Conservation (phyloP, 1,284 basidiomycete species). For the Inonotus obliquus region DNA sequence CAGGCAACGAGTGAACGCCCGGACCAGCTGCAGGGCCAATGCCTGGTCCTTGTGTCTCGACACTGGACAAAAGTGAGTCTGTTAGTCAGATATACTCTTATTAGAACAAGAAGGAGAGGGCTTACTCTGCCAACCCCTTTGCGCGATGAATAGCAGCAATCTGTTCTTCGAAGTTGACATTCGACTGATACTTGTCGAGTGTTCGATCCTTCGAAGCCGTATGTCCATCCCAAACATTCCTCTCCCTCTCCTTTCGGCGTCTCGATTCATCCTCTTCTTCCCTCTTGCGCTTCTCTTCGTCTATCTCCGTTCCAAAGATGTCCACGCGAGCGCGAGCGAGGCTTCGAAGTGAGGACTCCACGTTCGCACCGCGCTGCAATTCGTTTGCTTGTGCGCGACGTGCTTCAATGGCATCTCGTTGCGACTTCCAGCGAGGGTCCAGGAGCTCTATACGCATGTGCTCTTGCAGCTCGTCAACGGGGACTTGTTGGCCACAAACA, state of each 20-base stretch:
- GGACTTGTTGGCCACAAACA: constrained; percentile 91
- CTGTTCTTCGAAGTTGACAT: constrained; percentile 91
- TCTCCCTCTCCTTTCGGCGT: constrained; percentile 79
- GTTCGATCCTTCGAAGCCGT: constrained; percentile 86
- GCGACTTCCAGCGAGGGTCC: constrained; percentile 96
- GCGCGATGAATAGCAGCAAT: constrained; percentile 90
- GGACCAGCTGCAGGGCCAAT: constrained; percentile 76
- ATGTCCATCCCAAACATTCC: constrained; percentile 94
- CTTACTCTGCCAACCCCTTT: constrained; percentile 77
- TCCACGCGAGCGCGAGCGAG: constrained; percentile 90
- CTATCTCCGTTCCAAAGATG: constrained; percentile 88
- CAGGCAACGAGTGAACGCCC: constrained; percentile 49
- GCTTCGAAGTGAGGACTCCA: constrained; percentile 86
- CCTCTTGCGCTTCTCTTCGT: constrained; percentile 80
- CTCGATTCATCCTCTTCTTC: constrained; percentile 83
- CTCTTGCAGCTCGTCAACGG: constrained; percentile 92
- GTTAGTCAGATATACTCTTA: constrained; percentile 18
- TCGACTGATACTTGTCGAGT: constrained; percentile 84
- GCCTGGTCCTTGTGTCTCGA: constrained; percentile 74
- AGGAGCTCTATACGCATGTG: constrained; percentile 98
- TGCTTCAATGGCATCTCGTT: constrained; percentile 81
- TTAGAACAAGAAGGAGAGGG: constrained; percentile 9
- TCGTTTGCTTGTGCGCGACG: constrained; percentile 89
- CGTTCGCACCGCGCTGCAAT: constrained; percentile 85
- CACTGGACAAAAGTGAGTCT: constrained; percentile 34